phyloP scores from a whole-genome alignment of 352 stramenopile species.

The Phytophthora meadii region DNA sequence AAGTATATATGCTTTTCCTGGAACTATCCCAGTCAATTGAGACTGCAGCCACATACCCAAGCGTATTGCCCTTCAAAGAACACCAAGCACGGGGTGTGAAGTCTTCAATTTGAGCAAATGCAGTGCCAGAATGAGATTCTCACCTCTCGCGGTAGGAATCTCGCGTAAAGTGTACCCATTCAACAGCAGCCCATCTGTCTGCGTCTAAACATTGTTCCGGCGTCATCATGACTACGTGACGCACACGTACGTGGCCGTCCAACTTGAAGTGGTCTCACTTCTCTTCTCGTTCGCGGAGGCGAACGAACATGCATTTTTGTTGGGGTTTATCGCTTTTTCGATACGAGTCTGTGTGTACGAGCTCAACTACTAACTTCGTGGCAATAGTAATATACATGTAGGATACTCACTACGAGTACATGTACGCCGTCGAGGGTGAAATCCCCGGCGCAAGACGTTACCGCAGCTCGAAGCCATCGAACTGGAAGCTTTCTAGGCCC shows the following conservation, averaged over 20 bases:
- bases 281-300: conserved; percentile 14
- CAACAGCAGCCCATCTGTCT: background rate
- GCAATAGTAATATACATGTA: conserved; percentile 19
- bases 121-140: too few relatives aligned
- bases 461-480: conserved; percentile 29
- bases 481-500: conserved; percentile 10
- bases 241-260: too few relatives aligned
- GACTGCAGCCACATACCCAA: too few relatives aligned
- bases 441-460: conserved; percentile 2
- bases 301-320: conserved; percentile 27
- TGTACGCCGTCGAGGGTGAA: background rate
- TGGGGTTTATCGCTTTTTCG: conserved; percentile 15
- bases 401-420: conserved; percentile 10
- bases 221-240: conserved; percentile 6
- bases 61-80: too few relatives aligned
- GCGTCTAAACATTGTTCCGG: background rate
- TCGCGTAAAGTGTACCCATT: background rate
- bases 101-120: background rate
- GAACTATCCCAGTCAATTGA: too few relatives aligned
- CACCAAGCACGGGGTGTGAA: background rate
- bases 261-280: background rate
- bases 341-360: conserved; percentile 16
- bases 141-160: background rate
- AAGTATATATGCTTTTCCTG: too few relatives aligned
- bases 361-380: conserved; percentile 15